Conservation (phyloP, 306 rosid genomes). For the Quercus suber region DNA sequence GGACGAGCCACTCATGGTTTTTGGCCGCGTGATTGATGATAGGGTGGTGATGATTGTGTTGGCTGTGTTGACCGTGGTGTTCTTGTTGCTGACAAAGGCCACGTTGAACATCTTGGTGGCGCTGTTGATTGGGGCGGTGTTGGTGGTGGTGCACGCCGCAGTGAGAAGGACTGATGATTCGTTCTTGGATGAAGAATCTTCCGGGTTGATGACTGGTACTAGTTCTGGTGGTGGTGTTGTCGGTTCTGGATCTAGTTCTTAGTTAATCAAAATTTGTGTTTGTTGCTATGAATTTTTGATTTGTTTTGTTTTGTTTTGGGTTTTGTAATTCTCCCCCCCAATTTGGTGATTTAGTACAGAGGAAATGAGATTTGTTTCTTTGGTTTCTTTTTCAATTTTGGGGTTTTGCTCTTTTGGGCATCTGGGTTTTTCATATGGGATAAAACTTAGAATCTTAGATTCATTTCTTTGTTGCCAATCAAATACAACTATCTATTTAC, state of each 20-base stretch:
- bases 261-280: background rate
- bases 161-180: background rate
- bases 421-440: background rate
- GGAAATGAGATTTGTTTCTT: constrained; percentile 1
- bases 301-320: no score
- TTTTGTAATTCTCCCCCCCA: background rate
- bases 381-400: background rate
- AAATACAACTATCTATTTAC: no score
- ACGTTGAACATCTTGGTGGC: constrained; percentile 46
- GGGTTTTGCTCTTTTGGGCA: background rate
- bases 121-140: background rate
- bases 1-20: constrained; percentile 62
- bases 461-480: no score
- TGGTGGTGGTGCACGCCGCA: background rate
- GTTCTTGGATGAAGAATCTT: background rate
- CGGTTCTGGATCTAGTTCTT: constrained; percentile 27
- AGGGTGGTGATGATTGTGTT: constrained; percentile 53
- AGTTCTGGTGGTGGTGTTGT: background rate
- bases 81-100: constrained; percentile 65
- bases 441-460: no score
- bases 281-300: background rate
- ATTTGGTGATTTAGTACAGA: background rate
- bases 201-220: constrained; percentile 45
- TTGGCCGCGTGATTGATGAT: constrained; percentile 56
- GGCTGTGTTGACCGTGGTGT: constrained; percentile 48